phyloP scores from a whole-genome alignment of 805 yeast genomes.

The Pichia cabralensis region DNA sequence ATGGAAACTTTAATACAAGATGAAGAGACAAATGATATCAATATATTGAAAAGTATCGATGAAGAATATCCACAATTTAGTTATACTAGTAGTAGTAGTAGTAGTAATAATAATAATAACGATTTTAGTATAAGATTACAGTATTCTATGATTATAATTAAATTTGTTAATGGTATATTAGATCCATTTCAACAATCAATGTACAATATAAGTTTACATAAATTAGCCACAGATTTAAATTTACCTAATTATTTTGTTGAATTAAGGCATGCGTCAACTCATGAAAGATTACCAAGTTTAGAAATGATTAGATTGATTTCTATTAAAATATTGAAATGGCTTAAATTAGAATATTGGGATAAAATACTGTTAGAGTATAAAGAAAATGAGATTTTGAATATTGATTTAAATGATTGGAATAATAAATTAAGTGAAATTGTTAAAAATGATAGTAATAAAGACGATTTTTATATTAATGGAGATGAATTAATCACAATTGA shows the following conservation, averaged over 20 bases:
- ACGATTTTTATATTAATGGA: too few relatives aligned
- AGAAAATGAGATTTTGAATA: neutral
- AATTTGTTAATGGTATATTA: slow-evolving; percentile 84
- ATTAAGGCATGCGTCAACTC: slow-evolving; percentile 82
- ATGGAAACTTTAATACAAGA: slow-evolving; percentile 41
- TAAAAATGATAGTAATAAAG: too few relatives aligned
- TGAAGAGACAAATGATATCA: slow-evolving; percentile 13
- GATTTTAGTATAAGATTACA: slow-evolving; percentile 35
- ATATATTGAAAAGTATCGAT: too few relatives aligned
- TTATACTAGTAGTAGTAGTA: too few relatives aligned
- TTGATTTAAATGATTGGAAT: neutral
- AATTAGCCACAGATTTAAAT: slow-evolving; percentile 55
- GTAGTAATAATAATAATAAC: too few relatives aligned
- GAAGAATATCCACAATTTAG: too few relatives aligned
- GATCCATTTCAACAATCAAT: slow-evolving; percentile 79
- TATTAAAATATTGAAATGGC: slow-evolving; percentile 62
- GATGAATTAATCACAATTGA: too few relatives aligned
- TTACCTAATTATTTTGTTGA: slow-evolving; percentile 84
- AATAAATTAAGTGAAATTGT: too few relatives aligned
- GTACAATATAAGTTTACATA: slow-evolving; percentile 69
- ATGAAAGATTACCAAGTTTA: slow-evolving; percentile 69
- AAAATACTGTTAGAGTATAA: slow-evolving; percentile 19
- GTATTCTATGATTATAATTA: slow-evolving; percentile 64
- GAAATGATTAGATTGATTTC: slow-evolving; percentile 55
- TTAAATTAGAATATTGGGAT: slow-evolving; percentile 65